phyloP scores from a whole-genome alignment of 768 basidiomycete species.

The Tulasnella sp. region DNA sequence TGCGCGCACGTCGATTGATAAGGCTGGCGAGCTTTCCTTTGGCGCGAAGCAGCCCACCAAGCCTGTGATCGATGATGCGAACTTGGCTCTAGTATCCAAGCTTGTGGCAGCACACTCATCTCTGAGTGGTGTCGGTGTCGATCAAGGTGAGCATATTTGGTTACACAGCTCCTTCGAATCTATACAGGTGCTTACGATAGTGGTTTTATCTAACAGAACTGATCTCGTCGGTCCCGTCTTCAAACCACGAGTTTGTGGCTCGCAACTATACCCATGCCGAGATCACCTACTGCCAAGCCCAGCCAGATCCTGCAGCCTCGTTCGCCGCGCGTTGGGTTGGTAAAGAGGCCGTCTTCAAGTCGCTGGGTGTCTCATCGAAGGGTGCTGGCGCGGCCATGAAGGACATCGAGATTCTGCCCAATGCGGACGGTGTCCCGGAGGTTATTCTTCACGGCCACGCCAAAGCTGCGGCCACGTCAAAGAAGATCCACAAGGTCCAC shows the following conservation, averaged over 20 bases:
- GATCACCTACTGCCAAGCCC: slow-evolving; percentile 71
- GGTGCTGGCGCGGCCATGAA: slow-evolving; percentile 93
- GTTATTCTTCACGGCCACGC: slow-evolving; percentile 75
- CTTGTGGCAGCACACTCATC: slow-evolving; percentile 37
- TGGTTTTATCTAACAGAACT: slow-evolving; percentile 44
- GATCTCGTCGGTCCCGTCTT: slow-evolving; percentile 83
- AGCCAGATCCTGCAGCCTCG: slow-evolving; percentile 78
- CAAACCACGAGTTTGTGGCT: slow-evolving; percentile 72
- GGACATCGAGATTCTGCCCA: slow-evolving; percentile 89
- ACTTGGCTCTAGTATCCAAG: slow-evolving; percentile 53
- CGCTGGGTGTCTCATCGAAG: slow-evolving; percentile 76
- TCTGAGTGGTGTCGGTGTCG: slow-evolving; percentile 73
- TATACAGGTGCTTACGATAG: not conserved
- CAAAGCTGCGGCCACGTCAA: slow-evolving; percentile 52
- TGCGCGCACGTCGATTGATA: slow-evolving; percentile 75
- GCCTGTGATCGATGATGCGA: slow-evolving; percentile 45
- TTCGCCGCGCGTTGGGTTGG: slow-evolving; percentile 96
- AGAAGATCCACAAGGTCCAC: slow-evolving; percentile 62
- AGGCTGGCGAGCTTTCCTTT: slow-evolving; percentile 82
- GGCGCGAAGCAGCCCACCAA: slow-evolving; percentile 46
- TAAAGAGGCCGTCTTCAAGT: slow-evolving; percentile 97
- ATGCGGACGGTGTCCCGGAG: slow-evolving; percentile 61
- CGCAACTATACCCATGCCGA: slow-evolving; percentile 93
- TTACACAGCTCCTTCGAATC: slow-evolving; percentile 5
- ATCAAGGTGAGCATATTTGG: slow-evolving; percentile 56